A percentile compares a stretch with the other conserved stretches of the same genome.
Evolutionary conservation across 495 filamentous ascomycete genomes (phyloP).

Genomic region (Hyphodiscus hymeniophilus): DNA sequence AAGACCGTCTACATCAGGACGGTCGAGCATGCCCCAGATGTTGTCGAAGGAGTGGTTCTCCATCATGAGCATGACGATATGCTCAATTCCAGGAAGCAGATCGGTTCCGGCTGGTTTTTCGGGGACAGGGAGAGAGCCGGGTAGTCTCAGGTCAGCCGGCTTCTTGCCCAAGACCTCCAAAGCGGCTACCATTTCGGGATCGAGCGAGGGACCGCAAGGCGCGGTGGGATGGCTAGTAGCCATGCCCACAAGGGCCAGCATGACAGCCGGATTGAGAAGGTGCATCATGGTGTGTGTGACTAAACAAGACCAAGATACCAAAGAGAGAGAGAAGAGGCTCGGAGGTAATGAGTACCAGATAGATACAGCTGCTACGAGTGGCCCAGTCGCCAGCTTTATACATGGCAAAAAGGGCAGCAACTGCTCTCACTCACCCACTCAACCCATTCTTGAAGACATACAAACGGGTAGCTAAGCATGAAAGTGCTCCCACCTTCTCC

Average conservation of each 20-base stretch:
- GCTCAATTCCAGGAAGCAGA: not conserved
- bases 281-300: too few species aligned
- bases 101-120: not conserved
- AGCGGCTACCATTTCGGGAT: not conserved
- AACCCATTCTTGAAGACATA: too few species aligned
- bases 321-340: too few species aligned
- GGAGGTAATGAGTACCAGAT: too few species aligned
- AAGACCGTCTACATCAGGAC: not conserved
- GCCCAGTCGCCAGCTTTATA: too few species aligned
- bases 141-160: not conserved
- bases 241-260: not conserved
- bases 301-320: too few species aligned
- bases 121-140: not conserved
- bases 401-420: too few species aligned
- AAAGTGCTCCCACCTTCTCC: too few species aligned
- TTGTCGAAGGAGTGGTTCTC: slow-evolving; percentile 3
- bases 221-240: not conserved
- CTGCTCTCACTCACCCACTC: too few species aligned
- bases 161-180: not conserved
- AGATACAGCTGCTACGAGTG: too few species aligned
- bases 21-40: not conserved
- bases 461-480: too few species aligned
- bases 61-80: not conserved
- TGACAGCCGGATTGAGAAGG: not conserved
- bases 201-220: not conserved